Base-by-base conservation (phyloP, 768 basidiomycete species). In the Lactarius evosmus region DNA sequence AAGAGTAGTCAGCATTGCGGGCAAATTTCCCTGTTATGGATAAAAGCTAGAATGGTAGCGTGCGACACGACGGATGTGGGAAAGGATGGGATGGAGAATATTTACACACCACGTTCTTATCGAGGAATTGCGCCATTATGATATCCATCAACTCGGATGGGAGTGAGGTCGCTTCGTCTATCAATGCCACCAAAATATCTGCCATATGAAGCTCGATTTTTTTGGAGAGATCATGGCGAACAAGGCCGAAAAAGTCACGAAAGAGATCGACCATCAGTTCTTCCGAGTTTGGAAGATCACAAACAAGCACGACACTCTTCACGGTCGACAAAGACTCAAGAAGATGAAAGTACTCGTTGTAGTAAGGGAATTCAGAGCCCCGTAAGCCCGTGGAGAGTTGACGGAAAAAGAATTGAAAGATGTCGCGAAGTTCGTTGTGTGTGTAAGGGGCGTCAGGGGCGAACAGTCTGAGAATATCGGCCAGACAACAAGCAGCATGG, bases 401-500 rank as follows among this genome's bases (percentile, higher is more conserved):
- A 38, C 85, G 80, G 73, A 94, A 87, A 82, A 98, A 93, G 81
- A 99, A 98, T 70, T 94, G 86, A 76, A 99, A 99, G 73, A 98
- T 95, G 75, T 97, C 94, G 79, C 91, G 82, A 38, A 98, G 85
- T 74, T 98, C 92, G 54, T 82, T 76, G 56, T 88, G 86, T 16
- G 88, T 95, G 73, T 96, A 98, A 14, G 97, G 97, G 27, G 97
- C 95, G 74, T 98, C 94, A 1, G 97, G 97, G 1, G 97, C 97
- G 74, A 93, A 98, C 41, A 98, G 83, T 49, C 94, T 78, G 63
- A 99, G 85, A 59, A 98, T 81, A 74, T 99, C 95, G 1, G 95
- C 95, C 40, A 99, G 82, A 76, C 95, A 98, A 75, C 93, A 96
- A 0, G 94, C 94, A 4, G 90, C 85, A 70, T 91, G 95, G 0